phyloP scores from a whole-genome alignment of 1,284 basidiomycete species.

The Leucocoprinus gongylophorus region DNA sequence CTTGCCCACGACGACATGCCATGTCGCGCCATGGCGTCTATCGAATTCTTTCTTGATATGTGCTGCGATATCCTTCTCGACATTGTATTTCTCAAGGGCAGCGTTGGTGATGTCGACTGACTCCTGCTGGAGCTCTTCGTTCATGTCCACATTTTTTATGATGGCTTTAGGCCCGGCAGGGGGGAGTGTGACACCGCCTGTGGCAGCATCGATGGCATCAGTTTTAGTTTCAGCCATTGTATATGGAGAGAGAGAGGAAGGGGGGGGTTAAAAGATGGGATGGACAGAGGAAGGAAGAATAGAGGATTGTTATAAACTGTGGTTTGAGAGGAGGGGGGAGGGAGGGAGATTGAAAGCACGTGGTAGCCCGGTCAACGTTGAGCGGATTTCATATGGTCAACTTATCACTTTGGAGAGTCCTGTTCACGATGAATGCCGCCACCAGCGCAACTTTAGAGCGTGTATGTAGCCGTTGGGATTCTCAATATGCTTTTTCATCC shows the following conservation, averaged over 20 bases:
- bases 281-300: slow-evolving; percentile 10
- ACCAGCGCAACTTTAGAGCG: slow-evolving; percentile 2
- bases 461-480: neutral
- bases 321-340: too few relatives aligned
- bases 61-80: slow-evolving; percentile 97
- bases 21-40: slow-evolving; percentile 84
- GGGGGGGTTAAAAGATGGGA: slow-evolving; percentile 15
- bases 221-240: slow-evolving; percentile 54
- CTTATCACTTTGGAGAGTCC: too few relatives aligned
- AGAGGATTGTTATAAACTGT: neutral
- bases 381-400: slow-evolving; percentile 7
- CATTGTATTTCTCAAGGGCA: slow-evolving; percentile 84
- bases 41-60: slow-evolving; percentile 98
- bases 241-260: slow-evolving; percentile 13
- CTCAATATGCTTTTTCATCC: slow-evolving; percentile 4
- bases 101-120: slow-evolving; percentile 81
- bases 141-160: slow-evolving; percentile 98
- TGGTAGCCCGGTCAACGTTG: slow-evolving; percentile 8
- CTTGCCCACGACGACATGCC: slow-evolving; percentile 98
- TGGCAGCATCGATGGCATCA: slow-evolving; percentile 44
- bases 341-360: slow-evolving; percentile 17
- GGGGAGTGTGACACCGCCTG: slow-evolving; percentile 34
- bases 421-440: slow-evolving; percentile 4
- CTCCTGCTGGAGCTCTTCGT: slow-evolving; percentile 92
- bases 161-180: slow-evolving; percentile 64